Evolutionary conservation across 2,329 filamentous ascomycete genomes (phyloP).

Genomic region (Fusarium pseudonygamai): DNA sequence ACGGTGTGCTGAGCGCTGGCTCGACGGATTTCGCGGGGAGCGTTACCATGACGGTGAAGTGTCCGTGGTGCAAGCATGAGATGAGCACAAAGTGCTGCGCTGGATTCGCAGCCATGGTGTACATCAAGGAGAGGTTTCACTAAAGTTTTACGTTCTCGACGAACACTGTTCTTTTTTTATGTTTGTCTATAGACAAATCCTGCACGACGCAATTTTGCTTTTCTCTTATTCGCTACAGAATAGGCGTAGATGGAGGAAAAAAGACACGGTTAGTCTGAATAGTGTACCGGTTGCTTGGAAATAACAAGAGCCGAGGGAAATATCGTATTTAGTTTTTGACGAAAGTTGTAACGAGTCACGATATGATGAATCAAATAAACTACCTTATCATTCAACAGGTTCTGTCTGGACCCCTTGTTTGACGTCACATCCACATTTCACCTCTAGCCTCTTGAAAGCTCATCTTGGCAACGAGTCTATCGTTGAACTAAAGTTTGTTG

Average conservation of each 20-base stretch:
- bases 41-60: conserved; percentile 70
- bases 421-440: conserved; percentile 33
- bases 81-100: conserved; percentile 76
- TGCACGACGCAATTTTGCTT: conserved; percentile 29
- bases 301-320: conserved; percentile 7
- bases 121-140: conserved; percentile 71
- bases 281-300: conserved; percentile 6
- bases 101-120: conserved; percentile 73
- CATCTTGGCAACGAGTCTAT: conserved; percentile 19
- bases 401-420: no score
- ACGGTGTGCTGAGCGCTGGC: conserved; percentile 59
- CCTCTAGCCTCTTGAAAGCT: not conserved
- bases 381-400: not conserved
- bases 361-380: conserved; percentile 28
- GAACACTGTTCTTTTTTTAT: not conserved
- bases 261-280: conserved; percentile 6
- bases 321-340: conserved; percentile 33
- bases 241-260: conserved; percentile 12
- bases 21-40: conserved; percentile 63
- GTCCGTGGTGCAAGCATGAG: conserved; percentile 76
- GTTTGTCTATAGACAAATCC: conserved; percentile 12
- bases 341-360: conserved; percentile 38
- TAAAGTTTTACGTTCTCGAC: conserved; percentile 34
- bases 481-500: conserved; percentile 4
- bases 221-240: conserved; percentile 4